Percentiles rank a stretch among this genome's conserved stretches.
Conservation (phyloP, 331 rosid genomes). For the Phaseolus coccineus region DNA sequence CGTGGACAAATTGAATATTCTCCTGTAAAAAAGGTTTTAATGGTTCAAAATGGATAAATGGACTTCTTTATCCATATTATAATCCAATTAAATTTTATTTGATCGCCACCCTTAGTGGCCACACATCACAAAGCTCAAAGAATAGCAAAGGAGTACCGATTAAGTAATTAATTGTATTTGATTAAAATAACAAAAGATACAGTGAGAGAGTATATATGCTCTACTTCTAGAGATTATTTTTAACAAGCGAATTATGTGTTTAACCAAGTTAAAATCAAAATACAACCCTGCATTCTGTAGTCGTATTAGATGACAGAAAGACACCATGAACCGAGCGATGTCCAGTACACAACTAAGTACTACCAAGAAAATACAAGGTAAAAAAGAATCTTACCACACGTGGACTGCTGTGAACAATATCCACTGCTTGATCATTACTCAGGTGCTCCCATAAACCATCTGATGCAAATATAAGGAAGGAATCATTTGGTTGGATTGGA, state of each 20-base stretch:
- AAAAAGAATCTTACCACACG: conserved; percentile 62
- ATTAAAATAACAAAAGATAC: too few species aligned
- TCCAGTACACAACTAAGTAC: conserved; percentile 11
- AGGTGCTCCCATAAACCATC: conserved; percentile 99
- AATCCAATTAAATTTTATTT: too few species aligned
- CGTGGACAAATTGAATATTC: too few species aligned
- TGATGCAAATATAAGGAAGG: conserved; percentile 96
- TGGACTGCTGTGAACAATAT: conserved; percentile 86
- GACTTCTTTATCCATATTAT: too few species aligned
- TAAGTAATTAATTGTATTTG: too few species aligned
- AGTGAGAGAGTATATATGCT: too few species aligned
- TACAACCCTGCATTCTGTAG: conserved; percentile 6
- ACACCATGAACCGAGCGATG: conserved; percentile 17
- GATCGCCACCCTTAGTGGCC: too few species aligned
- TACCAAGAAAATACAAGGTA: conserved; percentile 13
- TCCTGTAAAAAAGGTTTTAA: too few species aligned
- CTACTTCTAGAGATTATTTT: too few species aligned
- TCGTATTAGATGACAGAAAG: conserved; percentile 10
- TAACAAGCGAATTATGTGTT: not conserved
- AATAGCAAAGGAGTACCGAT: too few species aligned
- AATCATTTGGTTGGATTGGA: conserved; percentile 84
- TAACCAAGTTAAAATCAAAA: conserved; percentile 17
- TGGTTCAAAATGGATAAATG: too few species aligned
- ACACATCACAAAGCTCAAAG: too few species aligned
- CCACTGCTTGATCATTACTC: conserved; percentile 90